Conservation (phyloP, 805 yeast species). For the Metschnikowia vanudenii region DNA sequence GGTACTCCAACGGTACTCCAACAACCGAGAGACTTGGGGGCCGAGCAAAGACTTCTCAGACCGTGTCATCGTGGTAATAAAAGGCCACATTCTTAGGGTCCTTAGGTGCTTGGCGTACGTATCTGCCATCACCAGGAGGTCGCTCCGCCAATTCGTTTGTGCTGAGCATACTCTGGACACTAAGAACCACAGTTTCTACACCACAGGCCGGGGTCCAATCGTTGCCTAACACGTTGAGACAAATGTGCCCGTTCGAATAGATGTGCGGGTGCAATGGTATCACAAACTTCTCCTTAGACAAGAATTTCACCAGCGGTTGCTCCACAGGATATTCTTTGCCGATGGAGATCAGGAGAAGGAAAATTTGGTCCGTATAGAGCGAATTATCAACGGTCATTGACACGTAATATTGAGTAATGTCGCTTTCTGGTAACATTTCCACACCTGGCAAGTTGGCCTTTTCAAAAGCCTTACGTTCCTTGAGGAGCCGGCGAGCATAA, state of each 20-base stretch:
- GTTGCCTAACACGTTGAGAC: slow-evolving; percentile 61
- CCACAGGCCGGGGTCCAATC: slow-evolving; percentile 69
- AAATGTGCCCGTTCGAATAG: slow-evolving; percentile 77
- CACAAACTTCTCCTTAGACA: not conserved
- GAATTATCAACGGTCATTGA: slow-evolving; percentile 11
- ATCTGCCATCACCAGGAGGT: slow-evolving; percentile 56
- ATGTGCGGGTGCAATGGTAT: slow-evolving; percentile 76
- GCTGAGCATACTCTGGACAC: slow-evolving; percentile 64
- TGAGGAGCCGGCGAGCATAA: slow-evolving; percentile 17
- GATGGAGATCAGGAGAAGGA: slow-evolving; percentile 11
- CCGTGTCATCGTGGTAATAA: slow-evolving; percentile 59
- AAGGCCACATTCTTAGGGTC: slow-evolving; percentile 54
- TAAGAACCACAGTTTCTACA: slow-evolving; percentile 47
- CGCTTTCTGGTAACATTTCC: slow-evolving; percentile 11
- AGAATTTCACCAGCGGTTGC: slow-evolving; percentile 18
- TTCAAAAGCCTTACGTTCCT: slow-evolving; percentile 13
- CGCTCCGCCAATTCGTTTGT: slow-evolving; percentile 46
- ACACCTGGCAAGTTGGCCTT: slow-evolving; percentile 11
- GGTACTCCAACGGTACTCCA: too few relatives aligned
- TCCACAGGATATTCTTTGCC: slow-evolving; percentile 19
- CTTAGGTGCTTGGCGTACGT: slow-evolving; percentile 52
- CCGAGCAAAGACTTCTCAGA: slow-evolving; percentile 15
- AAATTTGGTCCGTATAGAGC: slow-evolving; percentile 11
- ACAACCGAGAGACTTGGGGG: too few relatives aligned
- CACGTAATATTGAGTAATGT: slow-evolving; percentile 11